Evolutionary conservation across 208 protist genomes (phyloP).

Genomic region (Trypanosoma cruzi): DNA sequence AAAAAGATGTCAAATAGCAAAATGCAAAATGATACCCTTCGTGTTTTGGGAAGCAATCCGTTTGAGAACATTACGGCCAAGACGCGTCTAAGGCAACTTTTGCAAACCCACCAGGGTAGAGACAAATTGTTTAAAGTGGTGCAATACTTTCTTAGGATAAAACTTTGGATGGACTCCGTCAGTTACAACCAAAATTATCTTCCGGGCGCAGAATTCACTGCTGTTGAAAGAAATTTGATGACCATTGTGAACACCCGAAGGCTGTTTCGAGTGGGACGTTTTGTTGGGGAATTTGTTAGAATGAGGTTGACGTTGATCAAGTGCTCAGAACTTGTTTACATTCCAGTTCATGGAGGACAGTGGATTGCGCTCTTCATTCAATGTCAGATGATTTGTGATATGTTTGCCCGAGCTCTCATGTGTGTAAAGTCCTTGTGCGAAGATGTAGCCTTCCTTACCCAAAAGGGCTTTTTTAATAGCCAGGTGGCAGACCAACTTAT

Average conservation of each 20-base stretch:
- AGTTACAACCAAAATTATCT: constrained; percentile 80
- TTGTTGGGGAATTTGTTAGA: constrained; percentile 90
- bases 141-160: constrained; percentile 86
- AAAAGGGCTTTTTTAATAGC: constrained; percentile 91
- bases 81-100: constrained; percentile 83
- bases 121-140: constrained; percentile 92
- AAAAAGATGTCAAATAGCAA: too few relatives aligned
- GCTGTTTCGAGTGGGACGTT: constrained; percentile 87
- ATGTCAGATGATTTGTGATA: constrained; percentile 91
- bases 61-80: constrained; percentile 88
- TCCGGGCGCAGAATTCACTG: constrained; percentile 74
- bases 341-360: constrained; percentile 73
- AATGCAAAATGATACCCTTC: constrained; percentile 55
- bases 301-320: constrained; percentile 90
- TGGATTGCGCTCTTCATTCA: constrained; percentile 90
- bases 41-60: constrained; percentile 81
- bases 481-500: constrained; percentile 83
- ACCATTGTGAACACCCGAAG: constrained; percentile 90
- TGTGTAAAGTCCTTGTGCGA: constrained; percentile 90
- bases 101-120: constrained; percentile 89
- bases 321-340: constrained; percentile 86
- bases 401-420: constrained; percentile 76
- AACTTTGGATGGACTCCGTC: constrained; percentile 79
- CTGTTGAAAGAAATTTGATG: constrained; percentile 87
- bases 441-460: constrained; percentile 84